Conservation (phyloP, 2,329 filamentous ascomycete species). For the Fusarium coicis region DNA sequence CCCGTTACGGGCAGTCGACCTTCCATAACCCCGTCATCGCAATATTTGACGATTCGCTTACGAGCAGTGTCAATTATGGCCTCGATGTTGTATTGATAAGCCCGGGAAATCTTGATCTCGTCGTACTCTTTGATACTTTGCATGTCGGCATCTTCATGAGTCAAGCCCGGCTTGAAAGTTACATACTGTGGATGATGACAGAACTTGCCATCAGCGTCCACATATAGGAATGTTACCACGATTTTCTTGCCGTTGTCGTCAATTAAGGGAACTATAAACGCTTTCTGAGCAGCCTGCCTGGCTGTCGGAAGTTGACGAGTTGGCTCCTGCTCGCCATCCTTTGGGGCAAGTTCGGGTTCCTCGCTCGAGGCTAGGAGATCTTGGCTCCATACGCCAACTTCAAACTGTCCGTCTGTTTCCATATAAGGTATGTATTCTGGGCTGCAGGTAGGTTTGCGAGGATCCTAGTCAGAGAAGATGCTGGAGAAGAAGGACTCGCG, state of each 20-base stretch:
- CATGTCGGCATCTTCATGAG: neutral
- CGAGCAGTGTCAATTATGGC: neutral
- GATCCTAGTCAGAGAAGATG: neutral
- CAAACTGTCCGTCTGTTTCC: neutral
- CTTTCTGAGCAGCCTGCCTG: neutral
- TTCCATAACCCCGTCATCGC: neutral
- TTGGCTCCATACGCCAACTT: neutral
- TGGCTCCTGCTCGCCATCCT: neutral
- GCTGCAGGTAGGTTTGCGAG: neutral
- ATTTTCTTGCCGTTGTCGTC: neutral
- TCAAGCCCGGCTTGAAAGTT: neutral
- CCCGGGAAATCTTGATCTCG: neutral
- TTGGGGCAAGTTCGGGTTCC: neutral
- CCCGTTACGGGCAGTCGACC: neutral
- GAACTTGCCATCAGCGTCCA: neutral
- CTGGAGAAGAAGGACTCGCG: neutral
- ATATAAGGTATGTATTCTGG: neutral
- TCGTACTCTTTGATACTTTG: neutral
- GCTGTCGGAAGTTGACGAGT: neutral
- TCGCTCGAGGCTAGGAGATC: neutral
- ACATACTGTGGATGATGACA: neutral
- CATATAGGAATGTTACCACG: neutral
- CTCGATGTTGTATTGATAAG: neutral
- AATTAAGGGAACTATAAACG: neutral
- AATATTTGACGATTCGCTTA: neutral